These are phyloP conservation scores for Novymonas esmeraldas DNA, from an alignment of 208 protist species.

Conservation along the genomic window DNA sequence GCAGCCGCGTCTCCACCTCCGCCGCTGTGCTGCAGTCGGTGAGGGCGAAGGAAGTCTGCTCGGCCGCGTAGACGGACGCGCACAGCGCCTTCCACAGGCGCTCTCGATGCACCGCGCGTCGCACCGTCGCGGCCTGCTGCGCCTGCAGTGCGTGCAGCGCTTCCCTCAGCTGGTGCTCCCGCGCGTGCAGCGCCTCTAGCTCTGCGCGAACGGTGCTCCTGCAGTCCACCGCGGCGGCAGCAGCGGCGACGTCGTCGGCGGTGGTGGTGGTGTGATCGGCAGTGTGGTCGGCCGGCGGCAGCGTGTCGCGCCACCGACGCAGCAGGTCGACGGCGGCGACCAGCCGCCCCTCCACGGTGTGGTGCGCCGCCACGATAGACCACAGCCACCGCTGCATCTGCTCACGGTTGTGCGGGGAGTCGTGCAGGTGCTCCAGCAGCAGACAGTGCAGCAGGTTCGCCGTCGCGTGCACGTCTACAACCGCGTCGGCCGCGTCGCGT, in stretches of 20 bases:
- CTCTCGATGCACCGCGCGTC: constrained; percentile 45
- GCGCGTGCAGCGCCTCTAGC: constrained; percentile 38
- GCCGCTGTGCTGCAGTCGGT: constrained; percentile 34
- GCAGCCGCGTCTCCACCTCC: constrained; percentile 39
- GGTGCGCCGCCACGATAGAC: constrained; percentile 65
- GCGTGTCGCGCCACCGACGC: constrained; percentile 9
- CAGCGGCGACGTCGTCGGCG: background rate
- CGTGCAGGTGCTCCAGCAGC: constrained; percentile 55
- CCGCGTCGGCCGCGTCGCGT: constrained; percentile 13
- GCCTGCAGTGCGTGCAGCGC: constrained; percentile 20
- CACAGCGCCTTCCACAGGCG: constrained; percentile 65
- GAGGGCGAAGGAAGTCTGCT: constrained; percentile 57
- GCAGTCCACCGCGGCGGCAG: background rate
- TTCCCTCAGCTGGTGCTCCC: constrained; percentile 43
- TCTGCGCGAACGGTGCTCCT: constrained; percentile 27
- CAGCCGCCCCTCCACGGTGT: constrained; percentile 68
- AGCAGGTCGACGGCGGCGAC: constrained; percentile 51
- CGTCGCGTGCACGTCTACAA: constrained; percentile 53
- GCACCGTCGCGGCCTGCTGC: constrained; percentile 11
- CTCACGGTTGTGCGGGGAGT: constrained; percentile 30
- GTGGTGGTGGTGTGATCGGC: background rate
- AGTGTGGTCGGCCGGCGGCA: constrained; percentile 2
- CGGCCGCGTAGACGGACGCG: constrained; percentile 53
- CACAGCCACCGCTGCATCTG: constrained; percentile 78
- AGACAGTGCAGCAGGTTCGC: constrained; percentile 68